Base-by-base conservation (phyloP, 2,329 filamentous ascomycete genomes). In the Dryadomyces quercivorus region DNA sequence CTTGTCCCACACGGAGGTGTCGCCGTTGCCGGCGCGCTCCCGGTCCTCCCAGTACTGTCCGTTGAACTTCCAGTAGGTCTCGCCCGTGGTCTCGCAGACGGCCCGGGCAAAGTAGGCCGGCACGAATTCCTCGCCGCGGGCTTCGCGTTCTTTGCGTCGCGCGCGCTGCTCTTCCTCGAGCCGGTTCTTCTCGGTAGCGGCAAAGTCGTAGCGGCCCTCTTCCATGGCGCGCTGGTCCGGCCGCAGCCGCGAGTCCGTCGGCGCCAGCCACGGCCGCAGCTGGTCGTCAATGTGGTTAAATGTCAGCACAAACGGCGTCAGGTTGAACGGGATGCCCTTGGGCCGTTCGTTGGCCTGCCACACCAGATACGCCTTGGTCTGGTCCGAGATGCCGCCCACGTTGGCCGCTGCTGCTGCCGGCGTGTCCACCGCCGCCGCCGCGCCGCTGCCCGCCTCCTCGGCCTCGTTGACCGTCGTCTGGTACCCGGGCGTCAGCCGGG, bases 201-300 rank as follows among this genome's bases (percentile, higher is more conserved):
- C 93, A 57, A 93, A 77, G 64, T 97, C 92, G 65, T 98, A 98
- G 69, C 91, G 82, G n/a, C 92, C 93, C 58, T 97, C 91, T 67
- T 98, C 93, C 93, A 98, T 98, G 2, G 93, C 93, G 12, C 93
- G 80, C 72, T 98, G 93, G 68, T 98, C 93, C 0, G 93, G 92
- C 34, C 93, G 79, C 36, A 95, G 75, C n/a, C 93, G 79, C 1
- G 92, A 95, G 67, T 98, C 93, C 0, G 93, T 98, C 0, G 93
- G 93, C 42, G 93, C 87, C 16, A 98, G 72, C 71, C 85, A 82
- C 5, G 85, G 80, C 52, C 72, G 74, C 18, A 98, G 76, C n/a
- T 80, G 75, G n/a, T 95, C 88, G 53, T 92, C 86, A 51, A 96
- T 77, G 60, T 91, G 88, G 70, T 98, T 98, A 60, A 98, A 85